A percentile compares a stretch with the other conserved stretches of the same genome.
Conservation (phyloP, 1,284 basidiomycete genomes). For the Cystobasidium sp. region DNA sequence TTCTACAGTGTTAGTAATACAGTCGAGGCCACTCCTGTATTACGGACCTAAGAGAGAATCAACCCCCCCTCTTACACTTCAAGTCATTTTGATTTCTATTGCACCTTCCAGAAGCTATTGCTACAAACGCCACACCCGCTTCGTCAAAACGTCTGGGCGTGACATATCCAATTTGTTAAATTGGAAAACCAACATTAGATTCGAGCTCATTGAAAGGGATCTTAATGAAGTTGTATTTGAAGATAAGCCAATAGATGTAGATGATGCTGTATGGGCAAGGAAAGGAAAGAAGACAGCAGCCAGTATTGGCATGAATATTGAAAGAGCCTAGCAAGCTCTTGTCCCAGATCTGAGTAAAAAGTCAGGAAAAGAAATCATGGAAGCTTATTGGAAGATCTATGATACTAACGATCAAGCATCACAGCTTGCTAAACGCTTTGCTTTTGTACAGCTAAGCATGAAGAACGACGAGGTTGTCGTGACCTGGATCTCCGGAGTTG, state of each 20-base stretch:
- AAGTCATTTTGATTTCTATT: too few species aligned
- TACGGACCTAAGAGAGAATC: too few species aligned
- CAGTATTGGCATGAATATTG: not conserved
- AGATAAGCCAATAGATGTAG: not conserved
- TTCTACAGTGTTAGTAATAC: too few species aligned
- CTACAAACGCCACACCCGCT: too few species aligned
- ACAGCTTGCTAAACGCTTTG: not conserved
- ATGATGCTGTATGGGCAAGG: not conserved
- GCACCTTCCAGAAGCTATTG: too few species aligned
- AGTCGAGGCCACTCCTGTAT: too few species aligned
- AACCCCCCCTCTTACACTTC: too few species aligned
- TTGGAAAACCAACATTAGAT: slow-evolving; percentile 2
- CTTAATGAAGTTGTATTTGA: not conserved
- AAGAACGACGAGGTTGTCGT: not conserved
- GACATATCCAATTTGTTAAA: not conserved
- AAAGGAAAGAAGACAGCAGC: not conserved
- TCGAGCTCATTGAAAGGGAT: not conserved
- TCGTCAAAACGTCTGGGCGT: too few species aligned
- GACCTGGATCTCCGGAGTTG: not conserved
- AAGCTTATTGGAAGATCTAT: slow-evolving; percentile 7
- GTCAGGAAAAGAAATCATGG: not conserved
- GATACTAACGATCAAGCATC: not conserved
- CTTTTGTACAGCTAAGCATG: not conserved
- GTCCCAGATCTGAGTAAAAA: not conserved
- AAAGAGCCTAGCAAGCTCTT: not conserved